Conservation (phyloP, 352 stramenopile species). For the Plasmopara viticola region DNA sequence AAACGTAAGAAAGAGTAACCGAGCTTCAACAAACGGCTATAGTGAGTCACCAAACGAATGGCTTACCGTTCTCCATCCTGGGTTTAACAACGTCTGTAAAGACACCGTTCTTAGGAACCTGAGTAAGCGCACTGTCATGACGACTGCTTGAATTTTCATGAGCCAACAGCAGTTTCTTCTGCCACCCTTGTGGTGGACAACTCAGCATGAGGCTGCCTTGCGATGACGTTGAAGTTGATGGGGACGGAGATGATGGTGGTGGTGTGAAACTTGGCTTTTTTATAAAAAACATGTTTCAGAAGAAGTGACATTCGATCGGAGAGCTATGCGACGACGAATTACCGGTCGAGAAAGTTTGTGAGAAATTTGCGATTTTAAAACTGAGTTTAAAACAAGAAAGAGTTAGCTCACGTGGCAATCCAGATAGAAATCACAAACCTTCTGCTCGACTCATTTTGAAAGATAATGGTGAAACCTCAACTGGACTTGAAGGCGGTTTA, state of each 20-base stretch:
- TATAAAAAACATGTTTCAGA: neutral
- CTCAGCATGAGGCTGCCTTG: conserved; percentile 33
- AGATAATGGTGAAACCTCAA: conserved; percentile 11
- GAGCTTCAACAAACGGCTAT: neutral
- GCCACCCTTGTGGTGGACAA: conserved; percentile 35
- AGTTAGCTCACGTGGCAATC: neutral
- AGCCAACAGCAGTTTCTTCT: conserved; percentile 27
- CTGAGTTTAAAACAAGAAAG: conserved; percentile 6
- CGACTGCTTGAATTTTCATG: conserved; percentile 3
- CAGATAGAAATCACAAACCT: conserved; percentile 13
- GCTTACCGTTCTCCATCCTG: conserved; percentile 3
- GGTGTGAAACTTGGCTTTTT: conserved; percentile 3
- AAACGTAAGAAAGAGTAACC: neutral
- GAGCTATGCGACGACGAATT: neutral
- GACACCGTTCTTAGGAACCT: neutral
- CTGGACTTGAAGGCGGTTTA: conserved; percentile 8
- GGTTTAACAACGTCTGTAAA: neutral
- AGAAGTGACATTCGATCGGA: neutral
- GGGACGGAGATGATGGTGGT: conserved; percentile 3
- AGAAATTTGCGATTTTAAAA: conserved; percentile 24
- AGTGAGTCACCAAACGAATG: neutral
- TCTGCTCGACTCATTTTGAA: conserved; percentile 32
- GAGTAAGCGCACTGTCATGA: neutral
- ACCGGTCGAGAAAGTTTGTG: conserved; percentile 5
- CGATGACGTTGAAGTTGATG: conserved; percentile 32